Evolutionary conservation across 176 grass and related monocot genomes (phyloP).

Genomic region (Poa annua): DNA sequence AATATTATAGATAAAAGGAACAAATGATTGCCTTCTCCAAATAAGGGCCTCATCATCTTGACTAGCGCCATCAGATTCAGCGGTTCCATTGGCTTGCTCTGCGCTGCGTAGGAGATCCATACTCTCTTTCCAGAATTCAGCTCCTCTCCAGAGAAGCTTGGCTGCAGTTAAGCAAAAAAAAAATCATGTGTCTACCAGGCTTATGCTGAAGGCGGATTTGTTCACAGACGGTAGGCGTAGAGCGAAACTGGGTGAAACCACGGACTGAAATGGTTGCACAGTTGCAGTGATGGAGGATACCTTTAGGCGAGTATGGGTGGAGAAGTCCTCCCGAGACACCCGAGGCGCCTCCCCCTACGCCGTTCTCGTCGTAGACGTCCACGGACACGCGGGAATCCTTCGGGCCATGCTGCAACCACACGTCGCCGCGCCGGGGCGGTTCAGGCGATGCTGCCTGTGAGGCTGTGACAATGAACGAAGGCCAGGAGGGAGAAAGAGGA

Average conservation of each 20-base stretch:
- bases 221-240: background rate
- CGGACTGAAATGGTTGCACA: background rate
- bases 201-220: background rate
- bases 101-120: constrained; percentile 63
- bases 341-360: constrained; percentile 83
- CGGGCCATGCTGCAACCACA: constrained; percentile 56
- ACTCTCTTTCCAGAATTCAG: constrained; percentile 87
- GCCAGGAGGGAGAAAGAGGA: background rate
- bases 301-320: constrained; percentile 95
- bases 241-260: background rate
- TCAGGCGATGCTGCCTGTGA: constrained; percentile 29
- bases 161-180: constrained; percentile 53
- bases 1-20: constrained; percentile 2
- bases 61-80: constrained; percentile 4
- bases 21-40: constrained; percentile 80
- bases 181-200: background rate
- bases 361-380: constrained; percentile 89
- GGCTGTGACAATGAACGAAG: background rate
- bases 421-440: background rate
- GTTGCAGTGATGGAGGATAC: constrained; percentile 30
- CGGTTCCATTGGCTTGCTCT: constrained; percentile 49
- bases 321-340: constrained; percentile 85
- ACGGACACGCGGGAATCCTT: constrained; percentile 60
- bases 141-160: constrained; percentile 88
- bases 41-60: constrained; percentile 45